Evolutionary conservation across 305 asterid genomes (phyloP), one percentile per base, ranked within the genome.

Genomic region (Fraxinus floribunda): DNA sequence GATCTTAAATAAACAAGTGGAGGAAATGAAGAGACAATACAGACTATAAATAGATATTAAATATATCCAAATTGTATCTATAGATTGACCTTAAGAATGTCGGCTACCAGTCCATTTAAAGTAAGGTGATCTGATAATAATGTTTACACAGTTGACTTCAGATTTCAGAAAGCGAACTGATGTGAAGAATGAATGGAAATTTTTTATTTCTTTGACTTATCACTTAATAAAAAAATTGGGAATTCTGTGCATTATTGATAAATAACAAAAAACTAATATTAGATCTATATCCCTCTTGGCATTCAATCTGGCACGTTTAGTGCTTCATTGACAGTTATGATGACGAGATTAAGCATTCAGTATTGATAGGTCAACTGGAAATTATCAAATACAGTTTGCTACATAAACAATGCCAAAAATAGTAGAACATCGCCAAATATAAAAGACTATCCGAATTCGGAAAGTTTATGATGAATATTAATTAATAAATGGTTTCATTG

Each of bases 151-250:
- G 46, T 83, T 83, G 85, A 83, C 85, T 71, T 78, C 38, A 64
- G 66, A 55, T 83, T 75, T 80, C 46, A 64, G 66, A 73, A 79
- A 85, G 87, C 80, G 80, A 85, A 83, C 84, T 72, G 68, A 78
- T 75, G 76, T 75, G 85, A 77, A 38, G 83, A 8, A 64, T 79
- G 46, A 66, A 20, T 29, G 82, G 30, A 68, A 55, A 39, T 78
- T 30, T 71, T 78, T 13, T 6, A 44, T 70, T 49, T 62, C 35
- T 78, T 26, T 73, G 80, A 83, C 83, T 73, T 26, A 18, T 5
- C 68, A 39, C 9, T 18, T 29, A 68, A 4, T 24, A 9, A 22
- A 68, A 60, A 60, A 26, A 0, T 8, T 39, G 38, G 32, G 76
- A 32, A 71, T 34, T 26, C 46, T 16, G 46, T 15, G 77, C 46